A percentile compares a stretch with the other conserved stretches of the same genome.
These are phyloP conservation scores for Citeromyces siamensis DNA, from an alignment of 1,139 yeast species.

Conservation along the genomic window DNA sequence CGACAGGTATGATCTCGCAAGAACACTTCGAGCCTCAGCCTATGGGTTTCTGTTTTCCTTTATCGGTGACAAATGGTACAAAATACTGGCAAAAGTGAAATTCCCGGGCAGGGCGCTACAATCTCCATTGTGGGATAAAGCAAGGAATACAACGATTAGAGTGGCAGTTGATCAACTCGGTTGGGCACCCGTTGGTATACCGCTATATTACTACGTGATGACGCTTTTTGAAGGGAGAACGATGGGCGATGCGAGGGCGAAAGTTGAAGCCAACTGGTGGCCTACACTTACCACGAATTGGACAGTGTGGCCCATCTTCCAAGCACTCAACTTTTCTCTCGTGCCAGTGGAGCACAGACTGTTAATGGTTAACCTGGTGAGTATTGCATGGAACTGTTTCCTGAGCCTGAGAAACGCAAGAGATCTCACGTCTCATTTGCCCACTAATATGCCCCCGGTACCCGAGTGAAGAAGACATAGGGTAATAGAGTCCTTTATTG, in stretches of 20 bases:
- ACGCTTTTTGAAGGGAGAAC: constrained; percentile 45
- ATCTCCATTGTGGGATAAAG: constrained; percentile 15
- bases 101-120: constrained; percentile 24
- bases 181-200: constrained; percentile 71
- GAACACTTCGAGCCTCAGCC: constrained; percentile 54
- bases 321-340: constrained; percentile 53
- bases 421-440: constrained; percentile 6
- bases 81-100: constrained; percentile 35
- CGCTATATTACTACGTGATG: constrained; percentile 58
- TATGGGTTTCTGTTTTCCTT: constrained; percentile 81
- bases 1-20: constrained; percentile 21
- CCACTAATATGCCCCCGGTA: constrained; percentile 24
- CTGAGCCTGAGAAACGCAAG: constrained; percentile 31
- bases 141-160: constrained; percentile 26
- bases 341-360: constrained; percentile 63
- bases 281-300: constrained; percentile 58
- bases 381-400: constrained; percentile 81
- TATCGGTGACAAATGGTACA: constrained; percentile 61
- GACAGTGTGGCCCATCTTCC: constrained; percentile 84
- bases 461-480: constrained; percentile 20
- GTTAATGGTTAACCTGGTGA: constrained; percentile 54
- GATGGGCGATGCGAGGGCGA: constrained; percentile 22
- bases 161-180: constrained; percentile 61
- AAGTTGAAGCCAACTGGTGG: constrained; percentile 39
- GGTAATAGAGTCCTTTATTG: too few species aligned